A percentile compares a stretch with the other conserved stretches of the same genome.
phyloP scores from a whole-genome alignment of 768 basidiomycete species.

The Tricholoma saponaceum region DNA sequence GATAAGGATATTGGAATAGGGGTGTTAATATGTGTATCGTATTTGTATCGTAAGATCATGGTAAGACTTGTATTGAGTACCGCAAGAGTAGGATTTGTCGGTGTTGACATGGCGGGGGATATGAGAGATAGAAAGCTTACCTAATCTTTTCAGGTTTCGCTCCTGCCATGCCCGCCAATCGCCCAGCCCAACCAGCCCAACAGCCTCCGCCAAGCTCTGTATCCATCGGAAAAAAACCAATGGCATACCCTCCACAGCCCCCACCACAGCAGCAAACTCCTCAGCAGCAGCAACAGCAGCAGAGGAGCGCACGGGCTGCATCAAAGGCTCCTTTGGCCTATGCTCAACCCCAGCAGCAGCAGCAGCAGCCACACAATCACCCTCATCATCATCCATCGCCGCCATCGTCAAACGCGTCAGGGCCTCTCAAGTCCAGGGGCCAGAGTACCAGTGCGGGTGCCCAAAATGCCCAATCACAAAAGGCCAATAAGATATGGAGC shows the following conservation, averaged over 20 bases:
- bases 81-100: background rate
- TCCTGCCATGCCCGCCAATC: constrained; percentile 22
- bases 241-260: constrained; percentile 59
- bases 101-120: background rate
- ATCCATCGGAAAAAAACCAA: constrained; percentile 90
- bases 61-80: background rate
- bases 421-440: constrained; percentile 26
- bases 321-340: constrained; percentile 44
- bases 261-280: constrained; percentile 29
- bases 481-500: constrained; percentile 88
- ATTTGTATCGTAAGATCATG: too few relatives aligned
- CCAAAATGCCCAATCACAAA: constrained; percentile 33
- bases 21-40: too few relatives aligned
- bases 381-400: constrained; percentile 42
- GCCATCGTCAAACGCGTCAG: constrained; percentile 40
- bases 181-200: constrained; percentile 19
- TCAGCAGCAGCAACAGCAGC: constrained; percentile 31
- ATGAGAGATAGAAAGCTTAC: constrained; percentile 13
- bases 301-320: constrained; percentile 43
- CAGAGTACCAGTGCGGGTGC: constrained; percentile 29
- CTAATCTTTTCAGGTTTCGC: constrained; percentile 24
- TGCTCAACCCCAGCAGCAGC: constrained; percentile 24
- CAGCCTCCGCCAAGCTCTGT: constrained; percentile 65
- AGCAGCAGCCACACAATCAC: constrained; percentile 29
- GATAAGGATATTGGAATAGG: too few relatives aligned